Conservation (phyloP, 2,329 filamentous ascomycete genomes). For the Aspergillus sergii region DNA sequence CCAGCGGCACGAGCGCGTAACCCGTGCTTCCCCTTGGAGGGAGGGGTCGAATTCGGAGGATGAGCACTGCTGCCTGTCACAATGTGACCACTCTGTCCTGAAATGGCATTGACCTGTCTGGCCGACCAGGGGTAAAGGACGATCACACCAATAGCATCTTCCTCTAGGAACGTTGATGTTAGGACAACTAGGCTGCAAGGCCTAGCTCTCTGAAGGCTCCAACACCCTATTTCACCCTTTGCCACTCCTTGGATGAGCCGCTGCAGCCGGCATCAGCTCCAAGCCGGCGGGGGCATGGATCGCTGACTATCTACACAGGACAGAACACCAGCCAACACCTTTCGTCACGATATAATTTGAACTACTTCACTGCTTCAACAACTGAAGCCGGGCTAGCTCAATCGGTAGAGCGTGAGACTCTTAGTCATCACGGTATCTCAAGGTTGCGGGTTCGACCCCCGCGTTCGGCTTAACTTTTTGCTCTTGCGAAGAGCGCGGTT, state of each 20-base stretch:
- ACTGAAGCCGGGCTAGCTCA: slow-evolving; percentile 50
- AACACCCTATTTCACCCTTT: background rate
- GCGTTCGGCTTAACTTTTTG: slow-evolving; percentile 39
- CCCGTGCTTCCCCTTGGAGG: background rate
- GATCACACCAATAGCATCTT: background rate
- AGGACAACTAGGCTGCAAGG: background rate
- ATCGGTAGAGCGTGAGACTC: slow-evolving; percentile 54
- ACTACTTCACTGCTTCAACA: background rate
- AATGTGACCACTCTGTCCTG: background rate
- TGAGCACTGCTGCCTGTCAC: background rate
- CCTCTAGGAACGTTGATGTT: background rate
- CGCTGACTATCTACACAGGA: background rate
- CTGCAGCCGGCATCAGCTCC: background rate
- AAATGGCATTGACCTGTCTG: background rate
- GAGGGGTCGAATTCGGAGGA: background rate
- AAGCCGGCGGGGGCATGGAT: background rate
- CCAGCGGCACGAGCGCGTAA: background rate
- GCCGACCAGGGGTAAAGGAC: background rate
- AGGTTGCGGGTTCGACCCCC: slow-evolving; percentile 47
- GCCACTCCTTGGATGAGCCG: background rate
- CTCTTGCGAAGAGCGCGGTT: background rate
- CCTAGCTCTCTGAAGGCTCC: background rate
- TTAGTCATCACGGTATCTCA: slow-evolving; percentile 38
- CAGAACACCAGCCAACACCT: background rate
- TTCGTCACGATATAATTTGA: background rate